phyloP scores from a whole-genome alignment of 306 rosid species.

The Astragalus glycyphyllos region DNA sequence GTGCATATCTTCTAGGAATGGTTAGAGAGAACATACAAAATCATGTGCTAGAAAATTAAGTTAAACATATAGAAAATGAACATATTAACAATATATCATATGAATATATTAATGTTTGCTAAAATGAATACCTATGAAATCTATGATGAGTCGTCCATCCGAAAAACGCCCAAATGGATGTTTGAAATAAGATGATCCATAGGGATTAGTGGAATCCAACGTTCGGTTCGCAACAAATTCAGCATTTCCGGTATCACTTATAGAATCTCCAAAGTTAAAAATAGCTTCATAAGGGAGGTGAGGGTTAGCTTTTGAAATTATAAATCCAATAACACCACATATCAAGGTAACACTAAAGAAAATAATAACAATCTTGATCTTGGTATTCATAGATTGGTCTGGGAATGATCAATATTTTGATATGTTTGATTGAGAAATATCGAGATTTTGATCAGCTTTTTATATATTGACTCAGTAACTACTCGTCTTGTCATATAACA shows the following conservation, averaged over 20 bases:
- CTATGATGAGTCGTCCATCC: slow-evolving; percentile 54
- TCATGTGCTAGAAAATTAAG: no score
- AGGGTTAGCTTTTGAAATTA: neutral
- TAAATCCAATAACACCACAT: neutral
- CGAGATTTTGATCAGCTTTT: neutral
- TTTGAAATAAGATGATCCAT: slow-evolving; percentile 53
- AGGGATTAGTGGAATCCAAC: slow-evolving; percentile 21
- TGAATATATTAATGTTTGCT: no score
- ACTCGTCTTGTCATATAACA: neutral
- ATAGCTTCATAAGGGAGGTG: slow-evolving; percentile 40
- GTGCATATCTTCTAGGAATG: no score
- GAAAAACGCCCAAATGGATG: slow-evolving; percentile 46
- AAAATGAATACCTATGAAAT: slow-evolving; percentile 52
- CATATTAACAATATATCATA: no score
- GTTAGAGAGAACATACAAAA: no score
- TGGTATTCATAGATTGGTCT: neutral
- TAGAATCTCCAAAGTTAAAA: slow-evolving; percentile 60
- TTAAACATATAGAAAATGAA: no score
- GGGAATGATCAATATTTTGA: neutral
- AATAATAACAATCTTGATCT: neutral
- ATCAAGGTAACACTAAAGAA: neutral
- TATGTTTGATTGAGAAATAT: no score
- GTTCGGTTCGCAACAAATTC: neutral
- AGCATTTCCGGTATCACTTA: slow-evolving; percentile 58
- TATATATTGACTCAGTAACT: neutral